Evolutionary conservation across 108 stramenopile genomes (phyloP).

Genomic region (Licmophora abbreviata): DNA sequence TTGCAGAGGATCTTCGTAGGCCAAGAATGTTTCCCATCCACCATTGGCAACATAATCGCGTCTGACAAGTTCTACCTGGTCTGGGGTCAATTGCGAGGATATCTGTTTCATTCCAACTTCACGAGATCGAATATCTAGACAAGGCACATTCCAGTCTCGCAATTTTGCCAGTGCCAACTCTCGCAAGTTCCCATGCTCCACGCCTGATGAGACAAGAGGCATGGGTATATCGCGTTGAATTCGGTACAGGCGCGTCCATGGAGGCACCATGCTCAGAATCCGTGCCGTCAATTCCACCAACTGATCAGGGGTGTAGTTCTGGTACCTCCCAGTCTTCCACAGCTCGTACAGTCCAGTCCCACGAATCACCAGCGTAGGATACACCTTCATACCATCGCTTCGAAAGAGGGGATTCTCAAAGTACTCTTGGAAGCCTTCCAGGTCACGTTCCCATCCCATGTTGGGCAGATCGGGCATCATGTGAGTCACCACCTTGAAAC

Average conservation of each 20-base stretch:
- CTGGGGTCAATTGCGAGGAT: constrained; percentile 80
- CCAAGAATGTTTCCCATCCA: constrained; percentile 92
- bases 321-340: constrained; percentile 91
- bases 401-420: constrained; percentile 92
- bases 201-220: constrained; percentile 90
- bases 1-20: constrained; percentile 90
- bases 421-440: constrained; percentile 84
- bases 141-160: constrained; percentile 82
- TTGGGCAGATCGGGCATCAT: constrained; percentile 98
- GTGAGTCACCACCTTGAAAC: constrained; percentile 96
- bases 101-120: constrained; percentile 96
- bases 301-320: constrained; percentile 92
- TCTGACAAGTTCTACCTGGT: constrained; percentile 90
- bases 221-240: constrained; percentile 97
- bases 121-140: constrained; percentile 89
- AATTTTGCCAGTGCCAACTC: constrained; percentile 81
- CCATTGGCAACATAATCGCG: constrained; percentile 91
- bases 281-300: constrained; percentile 89
- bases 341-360: constrained; percentile 94
- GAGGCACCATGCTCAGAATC: constrained; percentile 86
- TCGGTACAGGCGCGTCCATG: constrained; percentile 94
- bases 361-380: constrained; percentile 93
- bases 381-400: constrained; percentile 91
- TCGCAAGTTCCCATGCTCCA: constrained; percentile 92
- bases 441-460: constrained; percentile 87